Conservation (phyloP, 305 asterid species). For the Rubia occidens region DNA sequence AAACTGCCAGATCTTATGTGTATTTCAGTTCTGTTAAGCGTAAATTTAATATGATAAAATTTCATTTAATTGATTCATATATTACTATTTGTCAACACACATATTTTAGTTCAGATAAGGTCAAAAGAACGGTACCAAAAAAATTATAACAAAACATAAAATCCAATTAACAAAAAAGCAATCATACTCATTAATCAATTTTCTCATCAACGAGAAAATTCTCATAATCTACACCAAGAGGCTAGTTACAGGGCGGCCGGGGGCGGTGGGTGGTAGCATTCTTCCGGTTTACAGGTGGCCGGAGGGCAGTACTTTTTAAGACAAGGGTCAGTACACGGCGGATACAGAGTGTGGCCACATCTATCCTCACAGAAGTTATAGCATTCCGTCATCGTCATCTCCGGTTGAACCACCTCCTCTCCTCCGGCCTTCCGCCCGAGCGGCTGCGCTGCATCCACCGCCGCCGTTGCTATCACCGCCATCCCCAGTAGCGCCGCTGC, state of each 20-base stretch:
- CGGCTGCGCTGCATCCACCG: background rate
- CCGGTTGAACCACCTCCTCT: too few relatives aligned
- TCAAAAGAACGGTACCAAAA: too few relatives aligned
- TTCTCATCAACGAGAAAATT: too few relatives aligned
- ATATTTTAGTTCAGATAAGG: too few relatives aligned
- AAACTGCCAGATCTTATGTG: too few relatives aligned
- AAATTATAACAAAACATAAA: too few relatives aligned
- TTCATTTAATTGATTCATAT: too few relatives aligned
- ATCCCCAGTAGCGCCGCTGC: background rate
- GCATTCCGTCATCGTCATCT: background rate
- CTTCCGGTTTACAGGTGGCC: background rate
- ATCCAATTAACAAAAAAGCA: too few relatives aligned
- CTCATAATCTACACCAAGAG: background rate
- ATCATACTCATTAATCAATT: too few relatives aligned
- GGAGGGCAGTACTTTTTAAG: background rate
- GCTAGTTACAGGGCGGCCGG: background rate
- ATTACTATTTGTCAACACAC: too few relatives aligned
- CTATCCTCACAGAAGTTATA: background rate
- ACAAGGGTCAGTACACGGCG: background rate
- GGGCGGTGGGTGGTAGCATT: background rate
- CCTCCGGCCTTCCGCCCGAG: background rate
- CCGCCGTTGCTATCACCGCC: background rate
- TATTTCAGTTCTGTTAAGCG: too few relatives aligned
- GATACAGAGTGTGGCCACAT: background rate
- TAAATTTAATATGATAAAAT: too few relatives aligned